Evolutionary conservation across 1,139 yeast species (phyloP).

Genomic region (Pichia sp.): DNA sequence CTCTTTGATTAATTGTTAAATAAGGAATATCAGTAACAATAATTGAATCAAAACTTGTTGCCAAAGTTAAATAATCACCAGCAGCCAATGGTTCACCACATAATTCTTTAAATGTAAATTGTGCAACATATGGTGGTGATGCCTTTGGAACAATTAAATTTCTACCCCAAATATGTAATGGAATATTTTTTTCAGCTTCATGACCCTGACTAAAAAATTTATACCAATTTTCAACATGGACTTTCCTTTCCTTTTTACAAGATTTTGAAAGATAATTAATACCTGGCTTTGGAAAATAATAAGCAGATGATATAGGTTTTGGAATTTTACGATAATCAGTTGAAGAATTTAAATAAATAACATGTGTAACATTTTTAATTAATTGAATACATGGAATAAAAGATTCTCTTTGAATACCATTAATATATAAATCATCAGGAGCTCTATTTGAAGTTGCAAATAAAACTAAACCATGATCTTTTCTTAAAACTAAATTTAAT

Average conservation of each 20-base stretch:
- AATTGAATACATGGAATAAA: conserved; percentile 87
- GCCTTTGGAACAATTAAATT: conserved; percentile 67
- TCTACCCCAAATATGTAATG: conserved; percentile 81
- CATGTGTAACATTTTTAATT: conserved; percentile 66
- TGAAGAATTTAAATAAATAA: conserved; percentile 77
- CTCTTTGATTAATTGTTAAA: conserved; percentile 69
- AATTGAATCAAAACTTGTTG: conserved; percentile 69
- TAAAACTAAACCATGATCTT: conserved; percentile 72
- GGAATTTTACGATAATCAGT: conserved; percentile 90
- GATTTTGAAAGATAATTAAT: conserved; percentile 46
- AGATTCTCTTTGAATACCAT: conserved; percentile 87
- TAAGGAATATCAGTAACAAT: conserved; percentile 89
- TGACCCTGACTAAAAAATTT: conserved; percentile 62
- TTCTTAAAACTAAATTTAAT: conserved; percentile 52
- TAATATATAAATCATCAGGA: conserved; percentile 85
- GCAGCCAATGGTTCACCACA: conserved; percentile 92
- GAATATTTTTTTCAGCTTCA: conserved; percentile 34
- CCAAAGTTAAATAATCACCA: conserved; percentile 84
- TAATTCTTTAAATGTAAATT: conserved; percentile 74
- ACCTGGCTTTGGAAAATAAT: conserved; percentile 67
- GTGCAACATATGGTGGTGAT: conserved; percentile 77
- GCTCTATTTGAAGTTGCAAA: conserved; percentile 94
- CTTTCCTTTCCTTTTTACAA: conserved; percentile 40
- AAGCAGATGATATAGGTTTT: conserved; percentile 75
- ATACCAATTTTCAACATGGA: conserved; percentile 77